Evolutionary conservation across 2,329 filamentous ascomycete species (phyloP).

Genomic region (Nigrograna mackinnonii): DNA sequence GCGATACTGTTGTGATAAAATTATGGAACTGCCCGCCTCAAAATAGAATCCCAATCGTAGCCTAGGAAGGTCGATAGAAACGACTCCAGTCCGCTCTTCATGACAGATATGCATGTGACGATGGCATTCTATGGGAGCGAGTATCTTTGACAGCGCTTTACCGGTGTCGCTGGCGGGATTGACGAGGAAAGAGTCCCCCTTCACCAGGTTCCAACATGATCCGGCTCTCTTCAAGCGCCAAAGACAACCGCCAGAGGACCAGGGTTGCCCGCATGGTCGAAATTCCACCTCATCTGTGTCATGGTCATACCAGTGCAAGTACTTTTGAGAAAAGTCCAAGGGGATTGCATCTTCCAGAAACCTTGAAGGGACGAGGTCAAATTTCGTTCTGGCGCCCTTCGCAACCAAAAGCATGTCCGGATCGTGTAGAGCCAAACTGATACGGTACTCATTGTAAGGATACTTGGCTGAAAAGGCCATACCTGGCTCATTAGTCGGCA

Average conservation of each 20-base stretch:
- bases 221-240: constrained; percentile 20
- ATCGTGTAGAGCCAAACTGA: constrained; percentile 40
- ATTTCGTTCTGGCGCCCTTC: too few relatives aligned
- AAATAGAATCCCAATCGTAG: constrained; percentile 17
- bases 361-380: constrained; percentile 39
- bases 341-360: constrained; percentile 38
- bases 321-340: constrained; percentile 17
- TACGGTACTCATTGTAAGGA: constrained; percentile 3
- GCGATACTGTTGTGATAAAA: constrained; percentile 28
- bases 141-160: constrained; percentile 9
- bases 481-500: constrained; percentile 41
- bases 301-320: constrained; percentile 30
- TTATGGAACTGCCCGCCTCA: background rate
- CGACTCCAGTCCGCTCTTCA: background rate
- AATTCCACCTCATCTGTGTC: constrained; percentile 12
- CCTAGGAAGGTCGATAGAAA: constrained; percentile 21
- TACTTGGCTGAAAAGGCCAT: constrained; percentile 48
- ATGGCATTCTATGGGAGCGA: constrained; percentile 19
- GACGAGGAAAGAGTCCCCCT: constrained; percentile 6
- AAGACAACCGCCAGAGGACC: constrained; percentile 1
- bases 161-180: constrained; percentile 13
- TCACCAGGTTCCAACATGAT: constrained; percentile 17
- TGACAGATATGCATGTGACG: constrained; percentile 19
- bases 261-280: constrained; percentile 11
- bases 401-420: constrained; percentile 27